A percentile compares a stretch with the other conserved stretches of the same genome.
These are phyloP conservation scores for Beauveria varroae DNA, from an alignment of 2,329 filamentous ascomycete genomes.

Conservation along the genomic window DNA sequence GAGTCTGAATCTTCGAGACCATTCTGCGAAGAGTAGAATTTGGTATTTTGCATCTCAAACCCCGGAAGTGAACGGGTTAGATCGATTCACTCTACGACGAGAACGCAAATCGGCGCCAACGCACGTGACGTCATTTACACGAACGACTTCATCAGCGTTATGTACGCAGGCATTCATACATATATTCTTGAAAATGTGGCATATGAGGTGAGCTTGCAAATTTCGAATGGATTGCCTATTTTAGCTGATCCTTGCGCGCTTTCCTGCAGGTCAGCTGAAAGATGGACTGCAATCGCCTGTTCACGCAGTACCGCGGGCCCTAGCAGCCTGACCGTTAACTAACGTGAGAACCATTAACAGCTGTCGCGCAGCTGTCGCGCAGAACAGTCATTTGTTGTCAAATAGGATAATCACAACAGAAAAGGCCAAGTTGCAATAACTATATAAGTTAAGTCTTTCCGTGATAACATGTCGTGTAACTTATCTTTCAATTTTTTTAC, in stretches of 20 bases:
- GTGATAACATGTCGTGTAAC: no score
- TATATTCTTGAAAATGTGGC: no score
- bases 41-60: neutral
- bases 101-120: neutral
- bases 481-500: no score
- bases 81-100: neutral
- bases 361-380: neutral
- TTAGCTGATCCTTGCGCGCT: no score
- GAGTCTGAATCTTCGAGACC: neutral
- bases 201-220: no score
- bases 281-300: neutral
- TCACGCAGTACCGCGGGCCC: neutral
- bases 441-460: no score
- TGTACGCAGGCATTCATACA: neutral
- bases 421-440: no score
- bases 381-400: no score
- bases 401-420: no score
- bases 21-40: neutral
- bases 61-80: neutral
- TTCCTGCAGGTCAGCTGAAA: neutral
- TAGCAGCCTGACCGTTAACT: neutral
- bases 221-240: neutral
- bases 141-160: neutral
- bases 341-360: neutral
- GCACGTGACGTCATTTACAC: slow-evolving; percentile 9